Conservation (phyloP, 495 filamentous ascomycete genomes). For the Glutinoglossum americanum region DNA sequence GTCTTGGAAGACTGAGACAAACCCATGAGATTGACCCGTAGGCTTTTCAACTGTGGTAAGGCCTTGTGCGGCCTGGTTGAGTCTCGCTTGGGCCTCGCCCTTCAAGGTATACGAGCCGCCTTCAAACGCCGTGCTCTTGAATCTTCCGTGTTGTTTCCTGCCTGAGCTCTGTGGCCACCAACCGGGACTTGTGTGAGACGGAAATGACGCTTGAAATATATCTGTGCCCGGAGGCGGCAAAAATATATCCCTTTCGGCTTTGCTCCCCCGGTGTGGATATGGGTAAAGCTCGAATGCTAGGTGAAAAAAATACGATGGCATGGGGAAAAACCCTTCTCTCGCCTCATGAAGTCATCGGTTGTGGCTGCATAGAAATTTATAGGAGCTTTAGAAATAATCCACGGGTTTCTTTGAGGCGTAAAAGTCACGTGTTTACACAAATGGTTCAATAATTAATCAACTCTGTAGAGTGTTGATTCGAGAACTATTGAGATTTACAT, state of each 20-base stretch:
- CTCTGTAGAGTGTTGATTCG: too few relatives aligned
- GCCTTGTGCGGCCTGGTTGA: background rate
- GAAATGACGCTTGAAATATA: constrained; percentile 10
- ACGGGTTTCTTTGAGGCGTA: too few relatives aligned
- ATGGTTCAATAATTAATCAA: too few relatives aligned
- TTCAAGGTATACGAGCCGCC: background rate
- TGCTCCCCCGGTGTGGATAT: constrained; percentile 13
- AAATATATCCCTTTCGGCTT: constrained; percentile 8
- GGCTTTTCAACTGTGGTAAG: background rate
- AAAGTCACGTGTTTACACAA: background rate
- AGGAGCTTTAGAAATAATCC: too few relatives aligned
- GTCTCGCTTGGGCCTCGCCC: background rate
- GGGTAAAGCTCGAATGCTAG: constrained; percentile 66
- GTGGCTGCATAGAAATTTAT: background rate
- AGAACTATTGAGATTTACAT: background rate
- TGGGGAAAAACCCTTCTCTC: constrained; percentile 13
- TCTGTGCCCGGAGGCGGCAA: constrained; percentile 20
- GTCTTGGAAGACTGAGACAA: background rate
- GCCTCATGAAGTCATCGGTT: background rate
- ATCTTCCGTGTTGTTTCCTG: constrained; percentile 1
- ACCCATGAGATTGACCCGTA: constrained; percentile 1
- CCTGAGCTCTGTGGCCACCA: constrained; percentile 10
- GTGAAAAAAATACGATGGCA: constrained; percentile 87
- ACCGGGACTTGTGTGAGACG: background rate
- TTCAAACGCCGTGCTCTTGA: background rate